Conservation (phyloP, 176 grass and related monocot genomes). For the Musa itinerans region DNA sequence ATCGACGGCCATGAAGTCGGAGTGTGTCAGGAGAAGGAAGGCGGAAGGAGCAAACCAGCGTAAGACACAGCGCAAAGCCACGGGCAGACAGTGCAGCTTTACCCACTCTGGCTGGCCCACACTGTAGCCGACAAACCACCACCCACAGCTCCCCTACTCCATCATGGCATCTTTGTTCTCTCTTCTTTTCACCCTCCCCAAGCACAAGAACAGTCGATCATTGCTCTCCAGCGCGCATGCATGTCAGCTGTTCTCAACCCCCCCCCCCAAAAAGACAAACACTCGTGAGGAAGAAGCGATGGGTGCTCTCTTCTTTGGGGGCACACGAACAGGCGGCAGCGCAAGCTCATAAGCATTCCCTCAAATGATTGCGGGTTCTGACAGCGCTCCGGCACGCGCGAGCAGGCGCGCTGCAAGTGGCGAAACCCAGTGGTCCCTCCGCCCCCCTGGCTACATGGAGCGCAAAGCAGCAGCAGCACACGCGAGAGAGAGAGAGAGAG, state of each 20-base stretch:
- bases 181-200: background rate
- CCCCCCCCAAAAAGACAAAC: too few relatives aligned
- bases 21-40: background rate
- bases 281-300: too few relatives aligned
- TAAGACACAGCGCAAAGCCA: too few relatives aligned
- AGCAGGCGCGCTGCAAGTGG: slow-evolving; percentile 5
- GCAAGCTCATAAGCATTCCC: background rate
- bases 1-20: background rate
- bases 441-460: too few relatives aligned
- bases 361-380: slow-evolving; percentile 16
- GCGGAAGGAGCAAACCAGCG: too few relatives aligned
- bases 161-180: background rate
- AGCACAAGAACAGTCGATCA: background rate
- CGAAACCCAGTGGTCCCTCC: background rate
- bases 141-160: background rate
- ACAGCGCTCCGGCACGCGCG: slow-evolving; percentile 15
- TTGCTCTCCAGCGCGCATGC: slow-evolving; percentile 12
- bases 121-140: background rate
- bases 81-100: too few relatives aligned
- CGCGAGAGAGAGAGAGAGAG: too few relatives aligned
- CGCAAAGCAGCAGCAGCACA: too few relatives aligned
- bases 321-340: too few relatives aligned
- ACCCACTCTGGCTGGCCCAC: background rate
- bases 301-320: too few relatives aligned
- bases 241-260: background rate